A percentile compares a stretch with the other conserved stretches of the same genome.
Evolutionary conservation across 768 basidiomycete species (phyloP).

Genomic region (Wakefieldia striispora): DNA sequence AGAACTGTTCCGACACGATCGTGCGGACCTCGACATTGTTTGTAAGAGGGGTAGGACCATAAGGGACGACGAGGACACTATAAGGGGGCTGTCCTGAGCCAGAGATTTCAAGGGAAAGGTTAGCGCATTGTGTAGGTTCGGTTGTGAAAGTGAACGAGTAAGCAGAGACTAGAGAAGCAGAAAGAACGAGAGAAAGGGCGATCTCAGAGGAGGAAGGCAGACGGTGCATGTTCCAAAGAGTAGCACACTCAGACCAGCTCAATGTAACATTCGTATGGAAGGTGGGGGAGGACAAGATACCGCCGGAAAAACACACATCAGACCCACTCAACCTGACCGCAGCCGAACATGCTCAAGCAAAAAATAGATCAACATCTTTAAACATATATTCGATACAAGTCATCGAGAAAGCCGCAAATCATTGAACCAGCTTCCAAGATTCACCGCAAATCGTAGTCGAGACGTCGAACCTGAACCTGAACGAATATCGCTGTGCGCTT

Average conservation of each 20-base stretch:
- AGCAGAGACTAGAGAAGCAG: slow-evolving; percentile 32
- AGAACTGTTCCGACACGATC: slow-evolving; percentile 56
- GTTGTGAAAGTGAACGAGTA: slow-evolving; percentile 43
- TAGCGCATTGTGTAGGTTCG: slow-evolving; percentile 63
- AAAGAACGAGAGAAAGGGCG: slow-evolving; percentile 14
- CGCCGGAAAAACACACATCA: neutral
- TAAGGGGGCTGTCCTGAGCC: slow-evolving; percentile 70
- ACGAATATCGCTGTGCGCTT: too few relatives aligned
- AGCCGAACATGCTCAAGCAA: neutral
- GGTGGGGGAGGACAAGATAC: neutral
- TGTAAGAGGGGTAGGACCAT: slow-evolving; percentile 58
- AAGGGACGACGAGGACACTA: slow-evolving; percentile 62
- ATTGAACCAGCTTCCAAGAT: slow-evolving; percentile 4
- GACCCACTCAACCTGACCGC: neutral
- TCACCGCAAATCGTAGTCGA: neutral
- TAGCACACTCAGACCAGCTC: neutral
- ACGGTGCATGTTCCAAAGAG: slow-evolving; percentile 13
- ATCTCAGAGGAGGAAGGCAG: neutral
- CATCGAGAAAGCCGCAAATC: slow-evolving; percentile 11
- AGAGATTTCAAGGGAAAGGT: slow-evolving; percentile 55
- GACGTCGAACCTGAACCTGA: neutral
- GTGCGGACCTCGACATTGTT: slow-evolving; percentile 63
- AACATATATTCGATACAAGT: neutral
- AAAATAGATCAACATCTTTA: slow-evolving; percentile 7
- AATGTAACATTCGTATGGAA: slow-evolving; percentile 10